Conservation (phyloP, 192 early-diverging fungal genomes). For the Linnemannia exigua region DNA sequence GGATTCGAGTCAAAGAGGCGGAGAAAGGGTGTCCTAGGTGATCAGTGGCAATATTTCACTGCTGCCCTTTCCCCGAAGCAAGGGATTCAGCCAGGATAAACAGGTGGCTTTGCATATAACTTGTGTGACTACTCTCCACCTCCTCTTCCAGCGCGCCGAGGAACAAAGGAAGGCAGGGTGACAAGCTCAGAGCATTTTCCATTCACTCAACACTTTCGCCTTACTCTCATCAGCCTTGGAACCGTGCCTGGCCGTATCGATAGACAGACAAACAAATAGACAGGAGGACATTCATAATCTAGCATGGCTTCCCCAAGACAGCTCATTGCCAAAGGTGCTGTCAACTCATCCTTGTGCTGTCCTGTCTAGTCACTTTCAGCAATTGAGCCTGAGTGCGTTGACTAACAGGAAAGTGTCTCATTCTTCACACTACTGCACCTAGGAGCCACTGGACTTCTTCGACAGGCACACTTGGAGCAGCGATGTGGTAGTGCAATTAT, state of each 20-base stretch:
- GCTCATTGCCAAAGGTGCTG: slow-evolving; percentile 17
- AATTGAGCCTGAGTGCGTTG: neutral
- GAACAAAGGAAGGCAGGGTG: neutral
- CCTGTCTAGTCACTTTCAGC: neutral
- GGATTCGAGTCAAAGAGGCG: neutral
- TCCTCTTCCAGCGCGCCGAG: neutral
- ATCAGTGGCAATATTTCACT: slow-evolving; percentile 1
- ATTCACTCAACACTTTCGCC: neutral
- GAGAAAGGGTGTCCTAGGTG: neutral
- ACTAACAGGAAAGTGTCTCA: neutral
- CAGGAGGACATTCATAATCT: neutral
- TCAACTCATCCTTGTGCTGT: neutral
- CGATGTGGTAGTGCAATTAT: slow-evolving; percentile 12
- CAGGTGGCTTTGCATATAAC: slow-evolving; percentile 31
- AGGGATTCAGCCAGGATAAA: neutral
- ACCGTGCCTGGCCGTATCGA: neutral
- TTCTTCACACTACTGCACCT: neutral
- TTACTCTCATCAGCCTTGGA: neutral
- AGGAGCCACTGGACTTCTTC: slow-evolving; percentile 19
- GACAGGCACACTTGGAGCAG: slow-evolving; percentile 21
- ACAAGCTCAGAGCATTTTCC: neutral
- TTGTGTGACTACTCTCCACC: neutral
- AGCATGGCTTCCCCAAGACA: slow-evolving; percentile 24
- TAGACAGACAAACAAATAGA: neutral
- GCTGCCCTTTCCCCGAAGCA: neutral